phyloP scores from a whole-genome alignment of 78 protist species.

The slime mould (Dictyostelium discoideum) region dicty_2.7 NC_007089.4:2380001-2380500 shows the following conservation, averaged over 20 bases:
- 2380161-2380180: slow-evolving; percentile 62
- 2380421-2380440: slow-evolving; percentile 54
- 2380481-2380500: slow-evolving; percentile 76
- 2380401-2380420: slow-evolving; percentile 23
- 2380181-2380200: slow-evolving; percentile 41
- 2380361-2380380: not conserved
- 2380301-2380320: slow-evolving; percentile 51
- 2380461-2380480: slow-evolving; percentile 32
- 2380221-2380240: slow-evolving; percentile 54
- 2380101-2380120: slow-evolving; percentile 5
- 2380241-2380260: slow-evolving; percentile 44
- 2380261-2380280: slow-evolving; percentile 50
- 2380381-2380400: not conserved
- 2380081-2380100: not conserved
- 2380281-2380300: slow-evolving; percentile 61
- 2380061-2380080: not conserved
- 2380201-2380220: slow-evolving; percentile 34
- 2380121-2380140: not conserved
- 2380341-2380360: not conserved
- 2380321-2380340: not conserved
- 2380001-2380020: slow-evolving; percentile 27
- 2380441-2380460: not conserved
- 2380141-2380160: slow-evolving; percentile 6
- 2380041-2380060: not conserved
- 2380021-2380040: not conserved